Evolutionary conservation across 2,329 filamentous ascomycete species (phyloP).

Genomic region (Paecilomyces formosus): DNA sequence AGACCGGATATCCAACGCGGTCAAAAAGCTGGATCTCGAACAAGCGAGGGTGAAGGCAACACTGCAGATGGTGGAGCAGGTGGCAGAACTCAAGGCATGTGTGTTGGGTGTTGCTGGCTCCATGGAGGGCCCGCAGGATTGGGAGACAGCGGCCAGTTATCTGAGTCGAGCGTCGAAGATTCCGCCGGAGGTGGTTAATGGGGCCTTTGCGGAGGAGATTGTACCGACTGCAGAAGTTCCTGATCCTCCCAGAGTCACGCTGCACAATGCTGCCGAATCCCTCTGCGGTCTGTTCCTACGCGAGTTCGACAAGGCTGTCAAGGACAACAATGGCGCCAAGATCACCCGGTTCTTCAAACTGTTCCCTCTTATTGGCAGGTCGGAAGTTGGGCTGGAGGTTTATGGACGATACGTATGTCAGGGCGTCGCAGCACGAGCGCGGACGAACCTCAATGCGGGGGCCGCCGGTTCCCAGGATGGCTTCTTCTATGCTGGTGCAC

Average conservation of each 20-base stretch:
- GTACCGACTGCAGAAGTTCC: conserved; percentile 95
- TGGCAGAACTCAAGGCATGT: conserved; percentile 93
- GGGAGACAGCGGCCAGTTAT: conserved; percentile 92
- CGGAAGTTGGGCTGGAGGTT: conserved; percentile 83
- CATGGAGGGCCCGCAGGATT: conserved; percentile 97
- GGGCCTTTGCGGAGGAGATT: conserved; percentile 81
- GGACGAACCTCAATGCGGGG: conserved; percentile 68
- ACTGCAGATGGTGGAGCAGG: conserved; percentile 85
- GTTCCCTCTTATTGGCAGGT: conserved; percentile 85
- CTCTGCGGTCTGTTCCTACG: conserved; percentile 83
- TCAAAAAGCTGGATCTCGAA: conserved; percentile 81
- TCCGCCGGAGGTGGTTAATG: conserved; percentile 69
- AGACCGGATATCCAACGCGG: conserved; percentile 73
- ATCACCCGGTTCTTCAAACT: conserved; percentile 97
- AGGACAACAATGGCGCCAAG: conserved; percentile 76
- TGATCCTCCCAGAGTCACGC: conserved; percentile 77
- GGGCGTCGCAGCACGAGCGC: conserved; percentile 78
- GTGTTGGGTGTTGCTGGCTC: conserved; percentile 89
- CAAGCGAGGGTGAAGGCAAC: conserved; percentile 88
- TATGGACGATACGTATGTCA: conserved; percentile 96
- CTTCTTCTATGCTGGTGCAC: conserved; percentile 83
- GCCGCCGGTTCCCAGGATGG: conserved; percentile 59
- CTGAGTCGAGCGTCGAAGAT: conserved; percentile 75
- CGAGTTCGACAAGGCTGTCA: conserved; percentile 88
- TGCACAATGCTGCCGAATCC: conserved; percentile 81